Evolutionary conservation across 805 yeast genomes (phyloP).

Genomic region (Metschnikowia shivogae): DNA sequence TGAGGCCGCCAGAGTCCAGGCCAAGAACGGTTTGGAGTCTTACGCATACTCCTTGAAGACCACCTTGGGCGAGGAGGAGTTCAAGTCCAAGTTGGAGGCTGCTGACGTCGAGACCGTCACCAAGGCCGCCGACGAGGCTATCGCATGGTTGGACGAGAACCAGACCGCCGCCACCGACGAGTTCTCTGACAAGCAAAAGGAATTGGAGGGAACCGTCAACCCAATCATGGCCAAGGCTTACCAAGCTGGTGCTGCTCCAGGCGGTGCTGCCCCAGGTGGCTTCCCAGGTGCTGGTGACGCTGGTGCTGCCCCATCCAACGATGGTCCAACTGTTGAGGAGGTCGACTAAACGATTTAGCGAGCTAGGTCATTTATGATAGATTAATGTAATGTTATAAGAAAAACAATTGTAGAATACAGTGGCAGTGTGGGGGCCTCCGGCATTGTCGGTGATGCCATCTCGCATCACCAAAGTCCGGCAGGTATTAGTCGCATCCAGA

Average conservation of each 20-base stretch:
- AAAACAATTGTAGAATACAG: background rate
- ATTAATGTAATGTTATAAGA: constrained; percentile 12
- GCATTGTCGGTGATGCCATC: no score
- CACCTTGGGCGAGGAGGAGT: constrained; percentile 53
- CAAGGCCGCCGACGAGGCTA: constrained; percentile 80
- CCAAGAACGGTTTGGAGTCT: constrained; percentile 94
- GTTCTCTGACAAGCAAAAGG: constrained; percentile 89
- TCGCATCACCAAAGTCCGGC: no score
- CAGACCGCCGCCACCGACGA: constrained; percentile 92
- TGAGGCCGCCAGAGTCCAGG: constrained; percentile 88
- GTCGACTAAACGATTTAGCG: constrained; percentile 38
- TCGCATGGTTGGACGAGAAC: constrained; percentile 89
- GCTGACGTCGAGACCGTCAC: constrained; percentile 64
- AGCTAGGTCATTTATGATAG: constrained; percentile 13
- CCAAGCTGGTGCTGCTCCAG: constrained; percentile 86
- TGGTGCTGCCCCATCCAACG: constrained; percentile 35
- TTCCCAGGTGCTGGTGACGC: constrained; percentile 62
- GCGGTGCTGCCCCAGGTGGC: constrained; percentile 43
- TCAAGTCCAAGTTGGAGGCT: constrained; percentile 60
- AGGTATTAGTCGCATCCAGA: no score
- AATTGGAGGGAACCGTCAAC: constrained; percentile 90
- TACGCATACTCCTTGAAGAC: constrained; percentile 90
- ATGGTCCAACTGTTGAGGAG: constrained; percentile 53
- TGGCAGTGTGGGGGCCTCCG: no score
- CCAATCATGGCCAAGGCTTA: constrained; percentile 97